Base-by-base conservation (phyloP, 169 alveolate genomes). In the Plasmodium vivax region DNA sequence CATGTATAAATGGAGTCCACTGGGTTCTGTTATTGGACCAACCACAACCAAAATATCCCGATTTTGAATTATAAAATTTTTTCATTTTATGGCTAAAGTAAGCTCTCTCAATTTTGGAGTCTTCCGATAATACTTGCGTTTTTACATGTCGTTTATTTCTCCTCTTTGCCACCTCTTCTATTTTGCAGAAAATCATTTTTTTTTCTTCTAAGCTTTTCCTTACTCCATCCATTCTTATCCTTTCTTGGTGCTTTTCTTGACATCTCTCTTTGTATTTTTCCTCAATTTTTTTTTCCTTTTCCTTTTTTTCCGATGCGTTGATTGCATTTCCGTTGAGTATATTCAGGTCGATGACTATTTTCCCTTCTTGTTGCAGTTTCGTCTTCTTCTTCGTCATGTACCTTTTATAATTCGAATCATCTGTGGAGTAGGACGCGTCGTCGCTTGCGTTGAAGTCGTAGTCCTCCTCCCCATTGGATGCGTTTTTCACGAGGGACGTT, bases 1-100 rank as follows among this genome's bases (percentile, higher is more conserved):
- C 95, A 92, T 92, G 95, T 23, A 92, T 92, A 92, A 92, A 92
- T 23, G 95, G 95, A 27, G 91, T 92, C 95, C 95, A 92, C 62
- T 92, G 85, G n/a, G 84, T 92, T 82, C 41, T 92, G 62, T 92
- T 92, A 47, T 74, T 82, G 4, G 95, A 92, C 95, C 95, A 92
- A 8, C 95, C 95, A 92, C 92, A 92, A 32, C 95, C 95, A 83
- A 72, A 92, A 79, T 82, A 92, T 8, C 95, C 92, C 6, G 84
- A 82, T 58, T 92, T 92, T 19, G 83, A 83, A 58, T 92, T 92
- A 71, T 92, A 92, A 5, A 92, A 82, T 73, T 92, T 92, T 82
- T 92, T 92, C 85, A 92, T 92, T 92, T 92, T 81, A 54, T 92
- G 88, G 58, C 95, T 82, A 82, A 92, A 92, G 82, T 92, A 92